Conservation (phyloP, 345 rosid species). For the Limnanthes douglasii region DNA sequence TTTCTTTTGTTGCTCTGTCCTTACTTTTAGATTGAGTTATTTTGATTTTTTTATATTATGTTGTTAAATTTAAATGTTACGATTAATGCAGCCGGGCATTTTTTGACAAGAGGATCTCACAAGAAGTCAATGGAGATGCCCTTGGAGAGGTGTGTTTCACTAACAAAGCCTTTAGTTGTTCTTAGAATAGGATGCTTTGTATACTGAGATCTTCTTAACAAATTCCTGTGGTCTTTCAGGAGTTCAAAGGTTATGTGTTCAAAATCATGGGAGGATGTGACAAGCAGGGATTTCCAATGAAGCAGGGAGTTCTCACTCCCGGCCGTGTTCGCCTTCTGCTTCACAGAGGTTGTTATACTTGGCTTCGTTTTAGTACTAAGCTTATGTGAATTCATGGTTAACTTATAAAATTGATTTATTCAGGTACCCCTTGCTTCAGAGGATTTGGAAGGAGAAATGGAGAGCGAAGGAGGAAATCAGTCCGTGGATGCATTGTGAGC, state of each 20-base stretch:
- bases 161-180: no score
- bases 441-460: conserved; percentile 72
- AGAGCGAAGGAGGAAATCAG: conserved; percentile 80
- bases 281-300: conserved; percentile 90
- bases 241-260: conserved; percentile 74
- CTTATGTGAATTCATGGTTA: neutral
- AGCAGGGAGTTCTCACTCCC: conserved; percentile 78
- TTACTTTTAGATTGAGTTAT: no score
- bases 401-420: neutral
- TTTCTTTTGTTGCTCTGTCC: neutral
- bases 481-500: conserved; percentile 85
- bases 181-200: no score
- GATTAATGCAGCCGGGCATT: conserved; percentile 44
- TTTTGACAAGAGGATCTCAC: conserved; percentile 78
- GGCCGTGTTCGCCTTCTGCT: conserved; percentile 83
- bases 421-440: conserved; percentile 78
- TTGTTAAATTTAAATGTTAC: neutral
- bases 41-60: neutral
- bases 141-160: conserved; percentile 46
- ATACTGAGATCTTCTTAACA: no score
- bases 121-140: conserved; percentile 72
- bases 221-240: conserved; percentile 18
- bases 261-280: conserved; percentile 91
- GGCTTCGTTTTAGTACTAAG: neutral
- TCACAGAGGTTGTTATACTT: conserved; percentile 53